phyloP scores from a whole-genome alignment of 129 eudicot species.

The Helichrysum umbraculigerum region DNA sequence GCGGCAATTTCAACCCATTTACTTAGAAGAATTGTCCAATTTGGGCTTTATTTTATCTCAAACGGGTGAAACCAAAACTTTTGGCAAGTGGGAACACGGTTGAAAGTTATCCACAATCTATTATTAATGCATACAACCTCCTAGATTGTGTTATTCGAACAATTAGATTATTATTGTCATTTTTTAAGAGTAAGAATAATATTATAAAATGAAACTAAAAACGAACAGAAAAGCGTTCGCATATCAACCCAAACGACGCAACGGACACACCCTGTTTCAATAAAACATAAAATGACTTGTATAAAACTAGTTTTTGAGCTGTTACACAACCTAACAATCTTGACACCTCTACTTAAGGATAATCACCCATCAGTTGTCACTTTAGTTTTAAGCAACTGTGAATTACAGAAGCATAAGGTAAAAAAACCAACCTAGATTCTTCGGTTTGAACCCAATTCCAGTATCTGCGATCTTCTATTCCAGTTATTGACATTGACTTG shows the following conservation, averaged over 20 bases:
- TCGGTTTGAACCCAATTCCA: conserved; percentile 89
- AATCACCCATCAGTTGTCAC: background rate
- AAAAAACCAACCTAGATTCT: conserved; percentile 76
- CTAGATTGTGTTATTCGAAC: background rate
- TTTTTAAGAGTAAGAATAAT: background rate
- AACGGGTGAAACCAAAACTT: background rate
- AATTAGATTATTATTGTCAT: background rate
- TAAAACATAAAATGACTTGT: background rate
- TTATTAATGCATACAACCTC: background rate
- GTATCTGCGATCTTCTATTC: conserved; percentile 89
- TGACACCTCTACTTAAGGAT: background rate
- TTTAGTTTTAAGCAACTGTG: background rate
- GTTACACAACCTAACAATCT: background rate
- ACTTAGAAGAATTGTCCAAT: background rate
- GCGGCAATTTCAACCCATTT: background rate
- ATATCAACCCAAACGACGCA: background rate
- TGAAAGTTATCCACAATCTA: background rate
- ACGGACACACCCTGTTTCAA: background rate
- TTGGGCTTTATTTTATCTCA: background rate
- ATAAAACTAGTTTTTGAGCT: background rate
- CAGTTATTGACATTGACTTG: conserved; percentile 70
- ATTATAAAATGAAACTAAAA: background rate
- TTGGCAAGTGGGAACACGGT: background rate
- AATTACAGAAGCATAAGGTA: conserved; percentile 22
- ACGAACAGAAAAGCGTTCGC: background rate